Conservation (phyloP, 352 stramenopile species). For the Albugo laibachii region DNA sequence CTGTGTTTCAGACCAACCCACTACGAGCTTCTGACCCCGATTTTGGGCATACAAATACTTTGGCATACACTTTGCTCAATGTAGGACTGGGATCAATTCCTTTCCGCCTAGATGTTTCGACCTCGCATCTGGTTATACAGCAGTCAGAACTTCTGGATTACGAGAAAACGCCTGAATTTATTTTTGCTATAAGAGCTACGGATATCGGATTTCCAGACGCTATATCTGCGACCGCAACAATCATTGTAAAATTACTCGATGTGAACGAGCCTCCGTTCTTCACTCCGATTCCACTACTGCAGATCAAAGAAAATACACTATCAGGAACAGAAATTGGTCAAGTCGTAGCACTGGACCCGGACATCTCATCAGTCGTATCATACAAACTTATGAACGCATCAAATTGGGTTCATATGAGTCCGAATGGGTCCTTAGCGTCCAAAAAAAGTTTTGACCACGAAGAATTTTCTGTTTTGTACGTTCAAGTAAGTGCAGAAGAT, state of each 20-base stretch:
- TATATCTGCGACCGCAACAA: slow-evolving; percentile 10
- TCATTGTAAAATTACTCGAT: slow-evolving; percentile 18
- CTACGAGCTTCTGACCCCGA: slow-evolving; percentile 28
- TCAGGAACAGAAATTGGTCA: slow-evolving; percentile 15
- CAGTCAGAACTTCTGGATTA: slow-evolving; percentile 21
- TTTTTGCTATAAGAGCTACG: slow-evolving; percentile 19
- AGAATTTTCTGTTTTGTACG: slow-evolving; percentile 8
- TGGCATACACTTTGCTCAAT: slow-evolving; percentile 24
- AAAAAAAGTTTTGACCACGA: slow-evolving; percentile 17
- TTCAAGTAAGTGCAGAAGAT: slow-evolving; percentile 19
- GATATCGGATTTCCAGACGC: slow-evolving; percentile 19
- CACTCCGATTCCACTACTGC: slow-evolving; percentile 9
- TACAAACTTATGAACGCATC: slow-evolving; percentile 19
- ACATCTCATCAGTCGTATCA: slow-evolving; percentile 5
- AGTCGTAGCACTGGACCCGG: slow-evolving; percentile 18
- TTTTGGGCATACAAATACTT: slow-evolving; percentile 17
- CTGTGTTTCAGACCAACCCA: slow-evolving; percentile 17
- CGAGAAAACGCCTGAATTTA: slow-evolving; percentile 17
- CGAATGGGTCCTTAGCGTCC: slow-evolving; percentile 7
- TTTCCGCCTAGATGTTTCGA: slow-evolving; percentile 32
- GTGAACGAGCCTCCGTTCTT: slow-evolving; percentile 30
- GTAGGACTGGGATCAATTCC: slow-evolving; percentile 17
- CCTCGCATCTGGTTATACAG: slow-evolving; percentile 23
- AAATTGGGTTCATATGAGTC: slow-evolving; percentile 8
- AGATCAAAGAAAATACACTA: slow-evolving; percentile 20